Evolutionary conservation across 345 rosid genomes (phyloP).

Genomic region (Cardamine occulta): DNA sequence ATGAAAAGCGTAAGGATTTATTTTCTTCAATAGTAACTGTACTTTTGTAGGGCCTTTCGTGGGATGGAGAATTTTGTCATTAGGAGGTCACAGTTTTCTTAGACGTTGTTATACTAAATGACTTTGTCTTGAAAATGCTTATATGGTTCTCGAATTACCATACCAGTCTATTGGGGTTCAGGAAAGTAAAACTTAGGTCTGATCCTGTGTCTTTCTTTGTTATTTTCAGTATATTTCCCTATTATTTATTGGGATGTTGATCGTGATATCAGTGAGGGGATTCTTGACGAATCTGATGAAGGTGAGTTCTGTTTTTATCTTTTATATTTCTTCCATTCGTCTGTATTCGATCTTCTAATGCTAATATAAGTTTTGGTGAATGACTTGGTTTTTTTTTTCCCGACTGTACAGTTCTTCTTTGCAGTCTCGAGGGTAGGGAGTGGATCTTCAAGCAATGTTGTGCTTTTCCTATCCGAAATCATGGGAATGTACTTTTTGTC

Average conservation of each 20-base stretch:
- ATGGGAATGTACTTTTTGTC: slow-evolving; percentile 99
- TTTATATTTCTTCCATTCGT: neutral
- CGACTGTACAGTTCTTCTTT: slow-evolving; percentile 83
- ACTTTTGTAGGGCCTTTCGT: neutral
- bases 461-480: slow-evolving; percentile 91
- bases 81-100: slow-evolving; percentile 4
- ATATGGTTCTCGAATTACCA: neutral
- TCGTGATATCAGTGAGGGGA: slow-evolving; percentile 93
- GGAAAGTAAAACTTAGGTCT: slow-evolving; percentile 19
- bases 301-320: slow-evolving; percentile 51
- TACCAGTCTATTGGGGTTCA: neutral
- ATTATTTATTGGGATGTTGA: slow-evolving; percentile 89
- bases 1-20: slow-evolving; percentile 7
- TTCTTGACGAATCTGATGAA: slow-evolving; percentile 96
- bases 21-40: neutral
- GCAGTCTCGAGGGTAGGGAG: slow-evolving; percentile 98
- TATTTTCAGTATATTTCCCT: slow-evolving; percentile 86
- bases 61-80: neutral
- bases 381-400: slow-evolving; percentile 20
- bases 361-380: slow-evolving; percentile 24
- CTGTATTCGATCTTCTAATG: slow-evolving; percentile 9
- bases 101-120: neutral
- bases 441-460: slow-evolving; percentile 98
- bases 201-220: slow-evolving; percentile 24
- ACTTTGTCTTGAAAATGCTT: neutral